phyloP scores from a whole-genome alignment of 2,329 filamentous ascomycete genomes.

The Aspergillus sp. region DNA sequence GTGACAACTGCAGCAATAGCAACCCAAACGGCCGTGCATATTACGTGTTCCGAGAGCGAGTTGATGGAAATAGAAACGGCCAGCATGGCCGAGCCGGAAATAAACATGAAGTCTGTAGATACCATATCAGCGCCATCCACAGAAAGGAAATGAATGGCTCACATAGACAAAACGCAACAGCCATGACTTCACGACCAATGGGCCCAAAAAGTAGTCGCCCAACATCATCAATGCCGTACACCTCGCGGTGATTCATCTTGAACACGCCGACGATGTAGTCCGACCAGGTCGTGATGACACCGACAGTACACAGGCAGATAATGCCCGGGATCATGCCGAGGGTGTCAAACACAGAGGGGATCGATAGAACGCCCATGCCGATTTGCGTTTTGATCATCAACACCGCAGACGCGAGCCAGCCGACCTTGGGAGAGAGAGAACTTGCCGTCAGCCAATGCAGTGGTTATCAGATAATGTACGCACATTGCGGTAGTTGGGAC shows the following conservation, averaged over 20 bases:
- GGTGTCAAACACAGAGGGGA: constrained; percentile 36
- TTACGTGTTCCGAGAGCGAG: constrained; percentile 28
- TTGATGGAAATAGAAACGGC: constrained; percentile 34
- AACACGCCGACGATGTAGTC: constrained; percentile 41
- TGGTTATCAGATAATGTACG: too few relatives aligned
- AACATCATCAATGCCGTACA: constrained; percentile 50
- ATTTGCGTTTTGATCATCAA: constrained; percentile 40
- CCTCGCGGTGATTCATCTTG: constrained; percentile 45
- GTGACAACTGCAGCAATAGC: constrained; percentile 13
- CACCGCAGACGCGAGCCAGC: constrained; percentile 35
- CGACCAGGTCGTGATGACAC: constrained; percentile 41
- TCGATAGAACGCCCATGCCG: constrained; percentile 40
- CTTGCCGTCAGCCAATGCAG: too few relatives aligned
- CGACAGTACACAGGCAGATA: constrained; percentile 33
- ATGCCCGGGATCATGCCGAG: constrained; percentile 42
- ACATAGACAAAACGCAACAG: constrained; percentile 2
- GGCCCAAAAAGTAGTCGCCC: constrained; percentile 46
- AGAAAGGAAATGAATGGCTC: too few relatives aligned
- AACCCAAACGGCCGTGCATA: constrained; percentile 14
- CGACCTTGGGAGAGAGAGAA: constrained; percentile 19
- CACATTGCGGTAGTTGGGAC: constrained; percentile 22
- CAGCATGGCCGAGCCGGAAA: constrained; percentile 33
- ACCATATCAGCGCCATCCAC: too few relatives aligned
- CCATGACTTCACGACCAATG: constrained; percentile 42
- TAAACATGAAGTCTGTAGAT: constrained; percentile 22